Evolutionary conservation across 768 basidiomycete species (phyloP).

Genomic region (Suillus subluteus): DNA sequence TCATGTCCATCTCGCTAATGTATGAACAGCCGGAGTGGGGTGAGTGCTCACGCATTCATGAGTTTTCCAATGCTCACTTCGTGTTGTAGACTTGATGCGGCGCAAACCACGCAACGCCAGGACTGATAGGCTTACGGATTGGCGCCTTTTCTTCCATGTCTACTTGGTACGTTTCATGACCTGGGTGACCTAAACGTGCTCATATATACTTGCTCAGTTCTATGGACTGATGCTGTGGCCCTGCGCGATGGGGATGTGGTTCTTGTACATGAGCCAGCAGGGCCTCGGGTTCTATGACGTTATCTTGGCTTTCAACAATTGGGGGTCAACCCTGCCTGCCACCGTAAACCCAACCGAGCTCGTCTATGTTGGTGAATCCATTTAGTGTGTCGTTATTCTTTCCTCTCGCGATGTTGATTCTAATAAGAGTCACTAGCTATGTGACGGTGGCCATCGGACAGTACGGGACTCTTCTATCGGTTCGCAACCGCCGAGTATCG

Average conservation of each 20-base stretch:
- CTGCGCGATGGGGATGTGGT: constrained; percentile 45
- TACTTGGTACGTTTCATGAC: constrained; percentile 40
- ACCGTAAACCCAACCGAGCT: constrained; percentile 35
- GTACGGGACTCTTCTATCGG: constrained; percentile 27
- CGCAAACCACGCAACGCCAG: constrained; percentile 47
- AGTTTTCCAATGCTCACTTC: neutral
- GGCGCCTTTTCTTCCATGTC: constrained; percentile 51
- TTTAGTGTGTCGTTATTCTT: constrained; percentile 38
- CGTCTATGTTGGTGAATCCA: constrained; percentile 43
- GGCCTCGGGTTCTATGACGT: constrained; percentile 38
- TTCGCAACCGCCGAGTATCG: constrained; percentile 35
- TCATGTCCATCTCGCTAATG: constrained; percentile 45
- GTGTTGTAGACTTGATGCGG: constrained; percentile 37
- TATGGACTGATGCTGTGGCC: constrained; percentile 49
- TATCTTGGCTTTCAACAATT: constrained; percentile 43
- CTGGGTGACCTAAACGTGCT: constrained; percentile 11
- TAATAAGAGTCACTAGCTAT: constrained; percentile 29
- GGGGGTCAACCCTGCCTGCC: constrained; percentile 21
- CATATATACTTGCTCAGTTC: constrained; percentile 31
- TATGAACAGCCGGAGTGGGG: constrained; percentile 47
- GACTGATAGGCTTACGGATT: constrained; percentile 51
- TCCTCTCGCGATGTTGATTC: neutral
- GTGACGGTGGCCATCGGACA: constrained; percentile 38
- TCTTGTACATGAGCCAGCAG: constrained; percentile 41
- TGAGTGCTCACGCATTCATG: constrained; percentile 10